Conservation (phyloP, 2,329 filamentous ascomycete genomes). For the Chrysoporthe austroafricana region DNA sequence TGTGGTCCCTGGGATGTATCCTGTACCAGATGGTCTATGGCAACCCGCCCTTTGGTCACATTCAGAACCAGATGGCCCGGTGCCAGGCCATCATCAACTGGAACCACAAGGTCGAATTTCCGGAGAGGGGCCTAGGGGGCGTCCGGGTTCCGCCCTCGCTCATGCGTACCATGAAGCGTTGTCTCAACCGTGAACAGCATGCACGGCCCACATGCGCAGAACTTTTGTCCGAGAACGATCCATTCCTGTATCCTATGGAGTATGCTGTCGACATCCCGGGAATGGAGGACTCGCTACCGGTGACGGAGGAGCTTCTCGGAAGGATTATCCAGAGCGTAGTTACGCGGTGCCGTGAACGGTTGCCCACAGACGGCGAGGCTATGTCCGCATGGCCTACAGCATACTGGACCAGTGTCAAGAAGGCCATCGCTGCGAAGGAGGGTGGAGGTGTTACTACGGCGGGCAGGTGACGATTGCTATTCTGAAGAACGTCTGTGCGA, state of each 20-base stretch:
- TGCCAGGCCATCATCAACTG: constrained; percentile 87
- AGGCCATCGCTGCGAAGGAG: constrained; percentile 47
- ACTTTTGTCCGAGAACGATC: constrained; percentile 61
- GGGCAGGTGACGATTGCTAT: constrained; percentile 5
- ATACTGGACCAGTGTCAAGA: constrained; percentile 64
- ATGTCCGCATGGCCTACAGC: constrained; percentile 61
- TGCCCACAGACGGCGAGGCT: constrained; percentile 62
- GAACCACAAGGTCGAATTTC: constrained; percentile 73
- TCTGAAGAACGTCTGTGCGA: neutral
- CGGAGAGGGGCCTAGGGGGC: constrained; percentile 69
- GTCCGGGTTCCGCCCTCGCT: constrained; percentile 62
- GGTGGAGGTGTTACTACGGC: constrained; percentile 10
- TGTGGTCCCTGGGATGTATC: constrained; percentile 96
- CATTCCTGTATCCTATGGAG: constrained; percentile 67
- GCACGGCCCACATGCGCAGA: constrained; percentile 67
- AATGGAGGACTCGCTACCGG: constrained; percentile 56
- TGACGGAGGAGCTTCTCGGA: constrained; percentile 65
- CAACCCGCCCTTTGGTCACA: constrained; percentile 92
- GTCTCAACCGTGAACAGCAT: constrained; percentile 64
- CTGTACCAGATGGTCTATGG: constrained; percentile 98
- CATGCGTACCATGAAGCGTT: constrained; percentile 64
- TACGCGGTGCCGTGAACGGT: constrained; percentile 58
- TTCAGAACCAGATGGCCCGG: constrained; percentile 81
- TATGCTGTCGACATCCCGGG: constrained; percentile 40
- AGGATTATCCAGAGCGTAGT: constrained; percentile 67